Conservation (phyloP, 192 early-diverging fungal species). For the Entophlyctis helioformis region DNA sequence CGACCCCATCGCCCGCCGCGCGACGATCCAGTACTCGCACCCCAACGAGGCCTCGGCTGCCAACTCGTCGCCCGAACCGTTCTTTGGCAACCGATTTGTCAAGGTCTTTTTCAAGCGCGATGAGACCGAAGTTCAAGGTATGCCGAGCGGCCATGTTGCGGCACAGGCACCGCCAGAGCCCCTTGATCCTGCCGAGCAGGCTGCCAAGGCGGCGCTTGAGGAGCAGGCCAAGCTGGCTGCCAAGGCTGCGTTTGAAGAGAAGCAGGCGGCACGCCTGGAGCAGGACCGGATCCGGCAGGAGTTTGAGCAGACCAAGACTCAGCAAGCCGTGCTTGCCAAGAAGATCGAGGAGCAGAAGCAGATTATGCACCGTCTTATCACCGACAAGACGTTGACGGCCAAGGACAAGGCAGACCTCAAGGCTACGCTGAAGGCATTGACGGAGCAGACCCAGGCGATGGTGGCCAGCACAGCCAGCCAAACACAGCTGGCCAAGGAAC, state of each 20-base stretch:
- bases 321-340: slow-evolving; percentile 40
- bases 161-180: too few relatives aligned
- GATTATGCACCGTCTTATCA: slow-evolving; percentile 42
- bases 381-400: slow-evolving; percentile 23
- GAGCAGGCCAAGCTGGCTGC: slow-evolving; percentile 1
- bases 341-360: slow-evolving; percentile 56
- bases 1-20: slow-evolving; percentile 35
- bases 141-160: neutral
- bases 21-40: slow-evolving; percentile 51
- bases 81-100: slow-evolving; percentile 80
- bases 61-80: slow-evolving; percentile 59
- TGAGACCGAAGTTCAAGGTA: neutral
- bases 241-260: slow-evolving; percentile 21
- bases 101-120: slow-evolving; percentile 50
- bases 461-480: neutral
- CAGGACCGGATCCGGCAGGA: neutral
- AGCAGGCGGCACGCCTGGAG: slow-evolving; percentile 34
- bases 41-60: slow-evolving; percentile 55
- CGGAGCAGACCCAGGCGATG: slow-evolving; percentile 3
- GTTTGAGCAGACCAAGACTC: slow-evolving; percentile 39
- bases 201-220: neutral
- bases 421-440: slow-evolving; percentile 17
- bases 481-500: neutral
- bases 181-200: neutral
- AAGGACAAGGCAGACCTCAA: slow-evolving; percentile 13